Base-by-base conservation (phyloP, 1,139 yeast species). In the Blastobotrys persicus region DNA sequence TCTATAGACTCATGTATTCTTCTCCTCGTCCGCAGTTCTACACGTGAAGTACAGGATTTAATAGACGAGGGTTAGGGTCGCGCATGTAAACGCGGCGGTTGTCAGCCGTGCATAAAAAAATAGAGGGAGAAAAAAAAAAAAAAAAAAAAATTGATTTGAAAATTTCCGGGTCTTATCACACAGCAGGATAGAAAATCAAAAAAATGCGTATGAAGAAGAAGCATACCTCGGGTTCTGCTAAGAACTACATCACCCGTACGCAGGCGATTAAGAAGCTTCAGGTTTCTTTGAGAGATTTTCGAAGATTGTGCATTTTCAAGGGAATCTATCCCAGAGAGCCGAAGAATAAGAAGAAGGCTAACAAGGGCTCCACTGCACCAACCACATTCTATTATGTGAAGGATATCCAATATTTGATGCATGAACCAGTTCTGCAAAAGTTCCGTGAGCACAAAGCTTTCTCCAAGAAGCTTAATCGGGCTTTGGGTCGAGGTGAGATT, bases 371-470 rank as follows among this genome's bases (percentile, higher is more conserved):
- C 18, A 88, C 97, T 12, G 95, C 95, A 16, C 96, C 96, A 44
- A 87, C 86, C 23, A 94, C 98, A 2, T 94, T 94, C 69, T 92
- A 94, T 73, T 92, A 91, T 70, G 71, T 85, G 57, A 92, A 91
- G 69, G 99, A 92, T 69, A 92, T 92, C 58, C 96, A 91, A 70
- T 94, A 91, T 69, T 75, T 92, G 63, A 73, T 88, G 75, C 98
- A 94, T 70, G 99, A 92, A 72, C 98, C 98, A 2, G 88, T 92
- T 17, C 76, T 92, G 62, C 80, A 79, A 57, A 91, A 88, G 71
- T 92, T 92, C 72, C 81, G 99, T 71, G 96, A 91, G 56, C 98
- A 92, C 73, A 92, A 92, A 76, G 80, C 94, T 9, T 92, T 92
- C 72, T 86, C 96, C 46, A 85, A 86, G 67, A 92, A 92, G 69